Percentiles rank a stretch among this genome's conserved stretches.
phyloP scores from a whole-genome alignment of 2,329 filamentous ascomycete species.

The Talaromyces sp. region DNA sequence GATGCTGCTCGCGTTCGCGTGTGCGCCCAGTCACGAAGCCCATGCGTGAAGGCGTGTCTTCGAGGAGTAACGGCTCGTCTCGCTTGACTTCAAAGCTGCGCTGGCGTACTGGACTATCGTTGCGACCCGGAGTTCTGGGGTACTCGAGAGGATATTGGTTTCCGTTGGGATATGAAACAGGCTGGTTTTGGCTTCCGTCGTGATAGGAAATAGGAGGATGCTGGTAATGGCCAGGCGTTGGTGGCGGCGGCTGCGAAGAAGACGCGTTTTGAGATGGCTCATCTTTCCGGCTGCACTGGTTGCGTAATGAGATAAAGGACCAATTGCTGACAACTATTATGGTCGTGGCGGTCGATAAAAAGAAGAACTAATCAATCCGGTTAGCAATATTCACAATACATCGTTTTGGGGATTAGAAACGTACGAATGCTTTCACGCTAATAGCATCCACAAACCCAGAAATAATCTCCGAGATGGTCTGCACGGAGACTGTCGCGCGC shows the following conservation, averaged over 20 bases:
- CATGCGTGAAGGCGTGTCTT: slow-evolving; percentile 24
- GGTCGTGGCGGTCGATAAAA: slow-evolving; percentile 36
- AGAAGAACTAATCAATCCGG: slow-evolving; percentile 27
- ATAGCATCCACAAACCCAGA: slow-evolving; percentile 91
- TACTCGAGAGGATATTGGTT: slow-evolving; percentile 20
- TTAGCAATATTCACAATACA: slow-evolving; percentile 14
- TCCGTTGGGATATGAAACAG: slow-evolving; percentile 10
- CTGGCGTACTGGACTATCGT: slow-evolving; percentile 9
- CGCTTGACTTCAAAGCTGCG: slow-evolving; percentile 17
- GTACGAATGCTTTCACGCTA: slow-evolving; percentile 73
- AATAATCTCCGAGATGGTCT: slow-evolving; percentile 86
- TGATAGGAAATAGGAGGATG: slow-evolving; percentile 22
- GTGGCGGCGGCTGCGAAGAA: slow-evolving; percentile 17
- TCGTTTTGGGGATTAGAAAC: slow-evolving; percentile 16
- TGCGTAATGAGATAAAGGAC: slow-evolving; percentile 52
- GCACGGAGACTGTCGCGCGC: slow-evolving; percentile 72
- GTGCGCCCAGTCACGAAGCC: slow-evolving; percentile 27
- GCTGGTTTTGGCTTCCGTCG: not conserved
- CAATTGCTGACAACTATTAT: slow-evolving; percentile 55
- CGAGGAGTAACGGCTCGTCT: slow-evolving; percentile 17
- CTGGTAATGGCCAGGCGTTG: slow-evolving; percentile 16
- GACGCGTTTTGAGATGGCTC: slow-evolving; percentile 17
- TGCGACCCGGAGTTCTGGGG: slow-evolving; percentile 12
- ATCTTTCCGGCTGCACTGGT: slow-evolving; percentile 26
- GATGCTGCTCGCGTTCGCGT: slow-evolving; percentile 24